These are phyloP conservation scores for Vanderwaltozyma tropicalis DNA, from an alignment of 805 yeast species.

Conservation along the genomic window DNA sequence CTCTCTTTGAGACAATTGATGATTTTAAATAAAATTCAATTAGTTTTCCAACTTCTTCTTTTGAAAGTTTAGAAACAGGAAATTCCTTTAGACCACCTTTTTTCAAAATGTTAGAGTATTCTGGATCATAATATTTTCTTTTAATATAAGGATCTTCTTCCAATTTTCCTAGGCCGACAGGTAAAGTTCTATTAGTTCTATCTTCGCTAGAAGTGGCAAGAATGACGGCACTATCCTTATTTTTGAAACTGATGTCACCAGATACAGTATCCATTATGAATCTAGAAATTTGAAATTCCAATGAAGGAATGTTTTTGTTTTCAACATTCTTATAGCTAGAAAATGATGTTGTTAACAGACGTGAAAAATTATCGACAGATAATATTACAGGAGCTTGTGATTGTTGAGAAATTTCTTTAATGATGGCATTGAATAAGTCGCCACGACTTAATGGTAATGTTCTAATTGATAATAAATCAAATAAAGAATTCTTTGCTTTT, in stretches of 20 bases:
- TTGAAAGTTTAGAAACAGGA: constrained; percentile 34
- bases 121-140: constrained; percentile 40
- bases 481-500: constrained; percentile 28
- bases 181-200: constrained; percentile 43
- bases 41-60: constrained; percentile 35
- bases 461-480: constrained; percentile 33
- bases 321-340: constrained; percentile 52
- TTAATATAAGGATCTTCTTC: constrained; percentile 48
- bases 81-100: constrained; percentile 31
- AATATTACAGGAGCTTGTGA: constrained; percentile 46
- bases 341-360: constrained; percentile 41
- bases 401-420: constrained; percentile 48
- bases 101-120: constrained; percentile 39
- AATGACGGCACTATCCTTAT: constrained; percentile 50
- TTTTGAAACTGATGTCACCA: constrained; percentile 40
- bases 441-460: constrained; percentile 32
- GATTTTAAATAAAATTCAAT: constrained; percentile 33
- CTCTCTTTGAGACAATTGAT: constrained; percentile 32
- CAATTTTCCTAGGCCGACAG: constrained; percentile 45
- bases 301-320: constrained; percentile 46
- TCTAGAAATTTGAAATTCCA: constrained; percentile 54
- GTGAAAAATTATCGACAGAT: constrained; percentile 67
- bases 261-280: constrained; percentile 43
- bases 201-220: constrained; percentile 51
- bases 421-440: constrained; percentile 41